These are phyloP conservation scores for Ceratonia siliqua DNA, from an alignment of 306 rosid genomes.

Conservation along the genomic window DNA sequence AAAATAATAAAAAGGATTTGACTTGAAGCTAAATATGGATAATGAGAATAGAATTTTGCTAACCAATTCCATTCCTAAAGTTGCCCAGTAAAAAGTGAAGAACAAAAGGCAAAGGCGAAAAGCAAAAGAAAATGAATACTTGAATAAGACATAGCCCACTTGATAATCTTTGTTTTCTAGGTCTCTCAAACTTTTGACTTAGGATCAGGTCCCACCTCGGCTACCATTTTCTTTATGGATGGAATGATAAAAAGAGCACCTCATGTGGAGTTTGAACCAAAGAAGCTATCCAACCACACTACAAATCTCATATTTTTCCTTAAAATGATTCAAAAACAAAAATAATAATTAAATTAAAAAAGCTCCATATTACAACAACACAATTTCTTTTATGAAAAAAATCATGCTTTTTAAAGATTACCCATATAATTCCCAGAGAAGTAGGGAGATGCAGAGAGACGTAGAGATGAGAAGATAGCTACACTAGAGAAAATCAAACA, in stretches of 20 bases:
- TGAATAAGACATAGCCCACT: constrained; percentile 75
- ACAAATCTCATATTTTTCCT: constrained; percentile 18
- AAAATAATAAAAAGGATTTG: background rate
- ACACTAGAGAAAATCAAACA: too few relatives aligned
- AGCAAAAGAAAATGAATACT: constrained; percentile 73
- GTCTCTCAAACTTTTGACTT: constrained; percentile 86
- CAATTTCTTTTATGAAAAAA: constrained; percentile 46
- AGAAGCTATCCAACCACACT: constrained; percentile 76
- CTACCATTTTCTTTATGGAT: constrained; percentile 93
- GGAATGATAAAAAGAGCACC: constrained; percentile 85
- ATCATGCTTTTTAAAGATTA: constrained; percentile 70
- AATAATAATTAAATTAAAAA: constrained; percentile 4
- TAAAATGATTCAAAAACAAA: background rate
- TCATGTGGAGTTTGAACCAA: constrained; percentile 84
- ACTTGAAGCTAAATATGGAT: background rate
- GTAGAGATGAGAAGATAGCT: too few relatives aligned
- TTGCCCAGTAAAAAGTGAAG: constrained; percentile 62
- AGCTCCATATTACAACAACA: constrained; percentile 46
- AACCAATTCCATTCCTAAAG: too few relatives aligned
- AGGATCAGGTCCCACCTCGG: constrained; percentile 81
- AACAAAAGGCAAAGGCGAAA: constrained; percentile 69
- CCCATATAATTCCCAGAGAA: constrained; percentile 85
- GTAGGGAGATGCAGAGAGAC: too few relatives aligned
- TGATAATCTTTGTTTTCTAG: constrained; percentile 69
- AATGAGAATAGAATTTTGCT: too few relatives aligned